phyloP scores from a whole-genome alignment of 2,329 filamentous ascomycete genomes.

The Penicillium sp. region DNA sequence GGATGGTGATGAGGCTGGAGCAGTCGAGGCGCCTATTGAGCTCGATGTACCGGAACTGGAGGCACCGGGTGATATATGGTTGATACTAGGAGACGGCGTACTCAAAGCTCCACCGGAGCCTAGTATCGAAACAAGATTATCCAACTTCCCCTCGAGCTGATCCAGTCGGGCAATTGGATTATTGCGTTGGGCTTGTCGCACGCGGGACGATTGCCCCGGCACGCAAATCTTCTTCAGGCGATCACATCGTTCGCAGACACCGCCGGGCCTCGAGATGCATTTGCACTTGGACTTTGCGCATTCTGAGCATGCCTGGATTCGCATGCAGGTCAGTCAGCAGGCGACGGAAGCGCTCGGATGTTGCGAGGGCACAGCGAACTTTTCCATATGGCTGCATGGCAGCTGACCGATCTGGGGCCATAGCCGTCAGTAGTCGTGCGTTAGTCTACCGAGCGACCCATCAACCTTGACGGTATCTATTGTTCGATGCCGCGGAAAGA shows the following conservation, averaged over 20 bases:
- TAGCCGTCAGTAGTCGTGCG: not conserved
- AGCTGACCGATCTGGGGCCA: not conserved
- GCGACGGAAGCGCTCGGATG: not conserved
- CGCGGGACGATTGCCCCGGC: slow-evolving; percentile 38
- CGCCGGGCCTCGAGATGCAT: slow-evolving; percentile 18
- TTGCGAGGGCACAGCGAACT: not conserved
- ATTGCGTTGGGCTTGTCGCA: slow-evolving; percentile 18
- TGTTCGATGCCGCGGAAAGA: not conserved
- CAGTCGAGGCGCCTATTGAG: not conserved
- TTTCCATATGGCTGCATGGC: not conserved
- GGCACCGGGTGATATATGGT: not conserved
- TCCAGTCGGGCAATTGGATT: slow-evolving; percentile 20
- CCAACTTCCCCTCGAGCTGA: slow-evolving; percentile 30
- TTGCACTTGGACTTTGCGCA: slow-evolving; percentile 29
- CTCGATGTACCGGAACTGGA: not conserved
- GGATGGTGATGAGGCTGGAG: not conserved
- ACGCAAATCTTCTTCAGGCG: slow-evolving; percentile 47
- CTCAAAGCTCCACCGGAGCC: not conserved
- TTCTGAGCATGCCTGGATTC: slow-evolving; percentile 23
- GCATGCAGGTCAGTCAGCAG: not conserved
- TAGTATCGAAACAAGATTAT: slow-evolving; percentile 26
- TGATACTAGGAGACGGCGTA: slow-evolving; percentile 17
- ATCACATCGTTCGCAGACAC: slow-evolving; percentile 38
- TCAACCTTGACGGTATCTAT: not conserved
- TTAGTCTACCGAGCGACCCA: not conserved